Conservation (phyloP, 306 rosid species). For the Acacia crassicarpa region DNA sequence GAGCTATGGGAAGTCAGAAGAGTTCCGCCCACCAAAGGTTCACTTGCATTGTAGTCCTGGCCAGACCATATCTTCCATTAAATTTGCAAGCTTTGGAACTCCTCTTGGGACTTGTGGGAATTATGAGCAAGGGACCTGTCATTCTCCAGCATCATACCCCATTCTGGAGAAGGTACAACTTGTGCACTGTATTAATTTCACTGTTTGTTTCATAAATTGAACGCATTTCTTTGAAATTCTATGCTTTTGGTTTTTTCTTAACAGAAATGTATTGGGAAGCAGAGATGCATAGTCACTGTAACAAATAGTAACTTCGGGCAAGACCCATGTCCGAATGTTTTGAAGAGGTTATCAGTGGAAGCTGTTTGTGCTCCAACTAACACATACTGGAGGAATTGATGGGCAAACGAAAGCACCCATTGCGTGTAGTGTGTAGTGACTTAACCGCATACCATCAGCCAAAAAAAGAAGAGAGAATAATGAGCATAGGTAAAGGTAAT, state of each 20-base stretch:
- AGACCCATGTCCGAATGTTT: conserved; percentile 94
- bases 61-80: conserved; percentile 79
- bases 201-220: background rate
- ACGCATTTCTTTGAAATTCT: conserved; percentile 5
- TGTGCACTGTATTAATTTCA: conserved; percentile 23
- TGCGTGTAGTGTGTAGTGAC: conserved; percentile 35
- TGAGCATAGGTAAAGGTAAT: conserved; percentile 34
- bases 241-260: conserved; percentile 16
- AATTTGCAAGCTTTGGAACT: conserved; percentile 98
- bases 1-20: conserved; percentile 76
- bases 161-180: conserved; percentile 72
- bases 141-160: conserved; percentile 67
- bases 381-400: conserved; percentile 48
- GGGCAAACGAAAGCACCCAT: conserved; percentile 26
- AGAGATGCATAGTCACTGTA: conserved; percentile 79
- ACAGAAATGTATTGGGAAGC: conserved; percentile 88
- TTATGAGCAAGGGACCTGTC: conserved; percentile 89
- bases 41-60: conserved; percentile 81
- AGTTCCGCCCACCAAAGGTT: conserved; percentile 82
- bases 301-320: conserved; percentile 80
- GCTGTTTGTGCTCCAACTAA: conserved; percentile 74
- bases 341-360: conserved; percentile 92
- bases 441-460: conserved; percentile 36
- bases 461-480: conserved; percentile 45
- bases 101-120: conserved; percentile 93